Conservation (phyloP, 768 basidiomycete genomes). For the Amanita phalloides region DNA sequence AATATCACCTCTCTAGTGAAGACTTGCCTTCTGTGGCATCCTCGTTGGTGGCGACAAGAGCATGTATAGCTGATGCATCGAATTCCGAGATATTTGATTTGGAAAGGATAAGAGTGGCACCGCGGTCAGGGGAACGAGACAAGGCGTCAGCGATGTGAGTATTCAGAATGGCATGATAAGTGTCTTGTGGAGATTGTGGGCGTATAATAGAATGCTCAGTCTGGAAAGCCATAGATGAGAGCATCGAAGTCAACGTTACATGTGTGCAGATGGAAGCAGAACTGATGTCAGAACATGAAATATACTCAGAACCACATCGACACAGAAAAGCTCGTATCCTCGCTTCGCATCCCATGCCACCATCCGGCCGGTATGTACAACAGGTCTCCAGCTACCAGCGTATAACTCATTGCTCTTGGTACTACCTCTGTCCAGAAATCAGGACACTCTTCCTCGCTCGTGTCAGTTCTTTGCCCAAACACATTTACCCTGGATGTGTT, state of each 20-base stretch:
- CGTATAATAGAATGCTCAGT: background rate
- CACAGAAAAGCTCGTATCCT: constrained; percentile 73
- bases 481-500: constrained; percentile 86
- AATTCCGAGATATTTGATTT: constrained; percentile 72
- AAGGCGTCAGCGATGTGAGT: constrained; percentile 59
- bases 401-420: constrained; percentile 47
- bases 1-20: constrained; percentile 47
- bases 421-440: constrained; percentile 48
- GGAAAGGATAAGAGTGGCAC: constrained; percentile 77
- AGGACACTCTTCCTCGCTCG: constrained; percentile 23
- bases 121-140: constrained; percentile 58
- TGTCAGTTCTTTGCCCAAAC: constrained; percentile 26
- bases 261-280: background rate
- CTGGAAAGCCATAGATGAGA: constrained; percentile 1
- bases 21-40: constrained; percentile 37
- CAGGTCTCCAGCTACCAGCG: constrained; percentile 74
- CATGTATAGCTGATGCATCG: constrained; percentile 61
- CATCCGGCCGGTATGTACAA: constrained; percentile 86
- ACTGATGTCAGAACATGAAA: background rate
- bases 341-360: constrained; percentile 91
- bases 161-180: constrained; percentile 32
- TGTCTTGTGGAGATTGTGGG: constrained; percentile 6
- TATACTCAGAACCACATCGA: constrained; percentile 79
- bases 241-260: background rate
- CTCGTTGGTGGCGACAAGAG: constrained; percentile 55